These are phyloP conservation scores for Celoporthe dispersa DNA, from an alignment of 2,329 filamentous ascomycete species.

Conservation along the genomic window DNA sequence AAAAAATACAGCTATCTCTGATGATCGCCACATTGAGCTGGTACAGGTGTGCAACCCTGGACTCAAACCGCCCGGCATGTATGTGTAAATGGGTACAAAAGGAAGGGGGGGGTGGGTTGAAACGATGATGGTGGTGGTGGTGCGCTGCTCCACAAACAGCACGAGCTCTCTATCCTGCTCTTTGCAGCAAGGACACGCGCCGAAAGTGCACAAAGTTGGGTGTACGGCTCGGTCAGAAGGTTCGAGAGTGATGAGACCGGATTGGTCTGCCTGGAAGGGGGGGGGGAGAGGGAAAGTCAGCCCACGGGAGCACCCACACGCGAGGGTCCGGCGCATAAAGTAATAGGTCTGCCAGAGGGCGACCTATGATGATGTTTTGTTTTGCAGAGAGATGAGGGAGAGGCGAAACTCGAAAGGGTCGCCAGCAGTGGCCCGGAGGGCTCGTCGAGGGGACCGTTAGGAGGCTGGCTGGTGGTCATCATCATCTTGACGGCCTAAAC, in stretches of 20 bases:
- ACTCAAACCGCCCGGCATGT: conserved; percentile 18
- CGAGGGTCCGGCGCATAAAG: neutral
- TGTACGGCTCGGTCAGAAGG: conserved; percentile 19
- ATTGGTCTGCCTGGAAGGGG: conserved; percentile 12
- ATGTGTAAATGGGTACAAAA: neutral
- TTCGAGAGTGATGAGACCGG: neutral
- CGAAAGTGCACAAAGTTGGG: conserved; percentile 16
- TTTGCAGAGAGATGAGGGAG: neutral
- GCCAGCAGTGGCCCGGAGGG: neutral
- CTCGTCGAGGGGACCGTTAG: neutral
- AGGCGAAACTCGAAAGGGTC: neutral
- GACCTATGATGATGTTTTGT: neutral
- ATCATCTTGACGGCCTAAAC: neutral
- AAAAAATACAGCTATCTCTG: neutral
- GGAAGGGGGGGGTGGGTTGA: neutral
- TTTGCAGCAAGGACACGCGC: neutral
- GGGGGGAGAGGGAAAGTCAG: neutral
- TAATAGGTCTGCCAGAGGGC: neutral
- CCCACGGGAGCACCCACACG: neutral
- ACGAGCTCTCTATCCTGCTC: neutral
- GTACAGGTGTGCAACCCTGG: conserved; percentile 23
- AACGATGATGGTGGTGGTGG: neutral
- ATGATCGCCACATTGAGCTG: neutral
- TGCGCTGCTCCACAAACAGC: neutral
- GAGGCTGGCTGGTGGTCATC: neutral